A percentile compares a stretch with the other conserved stretches of the same genome.
phyloP scores from a whole-genome alignment of 2,329 filamentous ascomycete species.

The Furcasterigmium sp. region DNA sequence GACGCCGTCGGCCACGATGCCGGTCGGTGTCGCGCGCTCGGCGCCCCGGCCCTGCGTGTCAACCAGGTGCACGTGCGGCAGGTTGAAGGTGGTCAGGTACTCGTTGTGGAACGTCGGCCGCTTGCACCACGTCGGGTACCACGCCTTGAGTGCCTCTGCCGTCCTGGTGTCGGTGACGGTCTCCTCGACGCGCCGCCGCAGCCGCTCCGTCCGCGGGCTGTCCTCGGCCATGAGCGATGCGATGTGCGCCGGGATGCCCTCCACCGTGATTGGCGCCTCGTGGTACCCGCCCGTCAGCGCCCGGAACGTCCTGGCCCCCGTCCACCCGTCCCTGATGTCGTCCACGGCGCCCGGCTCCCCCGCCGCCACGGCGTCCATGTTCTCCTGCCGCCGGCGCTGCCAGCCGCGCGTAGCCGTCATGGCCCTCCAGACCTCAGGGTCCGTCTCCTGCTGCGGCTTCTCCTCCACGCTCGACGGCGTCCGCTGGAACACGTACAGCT shows the following conservation, averaged over 20 bases:
- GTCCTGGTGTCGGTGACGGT: conserved; percentile 47
- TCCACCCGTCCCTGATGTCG: conserved; percentile 46
- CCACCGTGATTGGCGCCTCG: conserved; percentile 10
- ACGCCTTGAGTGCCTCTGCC: conserved; percentile 49
- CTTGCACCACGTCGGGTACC: conserved; percentile 60
- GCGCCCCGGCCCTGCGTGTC: conserved; percentile 53
- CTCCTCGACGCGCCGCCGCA: conserved; percentile 41
- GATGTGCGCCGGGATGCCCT: conserved; percentile 24
- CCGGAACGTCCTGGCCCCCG: conserved; percentile 29
- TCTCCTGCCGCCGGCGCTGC: conserved; percentile 39
- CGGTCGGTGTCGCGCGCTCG: conserved; percentile 34
- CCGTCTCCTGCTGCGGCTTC: conserved; percentile 32
- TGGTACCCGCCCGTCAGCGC: conserved; percentile 25
- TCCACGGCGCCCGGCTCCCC: conserved; percentile 27
- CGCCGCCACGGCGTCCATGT: conserved; percentile 32
- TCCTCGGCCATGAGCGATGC: conserved; percentile 33
- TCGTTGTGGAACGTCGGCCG: conserved; percentile 57
- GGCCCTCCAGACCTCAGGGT: conserved; percentile 32
- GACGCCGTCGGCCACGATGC: conserved; percentile 39
- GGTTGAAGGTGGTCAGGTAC: conserved; percentile 56
- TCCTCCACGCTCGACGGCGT: conserved; percentile 39
- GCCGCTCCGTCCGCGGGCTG: conserved; percentile 29
- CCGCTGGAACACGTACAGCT: conserved; percentile 52
- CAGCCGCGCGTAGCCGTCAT: conserved; percentile 37
- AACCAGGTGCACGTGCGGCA: conserved; percentile 50